These are phyloP conservation scores for Pythium sukuiense DNA, from an alignment of 352 stramenopile species.

Conservation along the genomic window DNA sequence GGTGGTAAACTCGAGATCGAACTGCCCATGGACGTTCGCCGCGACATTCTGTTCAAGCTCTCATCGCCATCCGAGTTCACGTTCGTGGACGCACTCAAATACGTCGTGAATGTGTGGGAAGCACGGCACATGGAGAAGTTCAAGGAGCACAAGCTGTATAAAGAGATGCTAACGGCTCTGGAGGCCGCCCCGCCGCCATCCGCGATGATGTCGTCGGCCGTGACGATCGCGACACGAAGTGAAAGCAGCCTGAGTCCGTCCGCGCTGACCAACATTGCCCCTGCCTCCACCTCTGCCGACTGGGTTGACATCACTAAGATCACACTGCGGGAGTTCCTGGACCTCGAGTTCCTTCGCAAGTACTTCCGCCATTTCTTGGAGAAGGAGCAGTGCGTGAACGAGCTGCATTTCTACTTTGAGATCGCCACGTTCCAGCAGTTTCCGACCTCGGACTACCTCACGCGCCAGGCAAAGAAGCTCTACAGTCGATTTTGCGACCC, in stretches of 20 bases:
- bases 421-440: constrained; percentile 72
- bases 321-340: constrained; percentile 60
- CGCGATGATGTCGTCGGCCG: constrained; percentile 6
- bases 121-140: constrained; percentile 48
- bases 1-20: constrained; percentile 64
- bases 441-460: constrained; percentile 73
- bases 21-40: constrained; percentile 55
- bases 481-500: constrained; percentile 67
- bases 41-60: constrained; percentile 67
- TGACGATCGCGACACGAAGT: background rate
- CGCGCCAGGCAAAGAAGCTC: constrained; percentile 63
- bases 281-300: constrained; percentile 16
- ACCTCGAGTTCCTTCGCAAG: constrained; percentile 51
- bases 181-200: background rate
- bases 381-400: constrained; percentile 68
- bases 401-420: constrained; percentile 78
- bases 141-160: constrained; percentile 32
- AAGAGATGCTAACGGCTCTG: constrained; percentile 41
- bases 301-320: constrained; percentile 50
- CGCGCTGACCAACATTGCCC: background rate
- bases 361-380: constrained; percentile 72
- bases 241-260: constrained; percentile 4
- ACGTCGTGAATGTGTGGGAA: constrained; percentile 60
- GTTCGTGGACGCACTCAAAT: constrained; percentile 57
- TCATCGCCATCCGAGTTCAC: constrained; percentile 54